Evolutionary conservation across 805 yeast genomes (phyloP), one percentile per base, ranked within the genome.

Genomic region (Barnettozyma wickerhamii): DNA sequence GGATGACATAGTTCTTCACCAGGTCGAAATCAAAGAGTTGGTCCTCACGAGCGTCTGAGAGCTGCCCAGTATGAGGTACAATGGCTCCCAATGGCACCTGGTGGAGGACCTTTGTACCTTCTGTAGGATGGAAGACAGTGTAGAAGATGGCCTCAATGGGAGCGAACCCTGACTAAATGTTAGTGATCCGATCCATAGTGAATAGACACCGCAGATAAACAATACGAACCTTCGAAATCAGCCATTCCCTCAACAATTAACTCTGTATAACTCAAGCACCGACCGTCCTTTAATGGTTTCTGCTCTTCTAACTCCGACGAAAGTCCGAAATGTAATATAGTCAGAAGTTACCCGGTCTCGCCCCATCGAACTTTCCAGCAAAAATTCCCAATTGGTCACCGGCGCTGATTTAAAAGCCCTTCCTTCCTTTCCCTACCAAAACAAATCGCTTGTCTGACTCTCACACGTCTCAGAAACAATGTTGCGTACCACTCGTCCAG

Each of bases 91-190:
- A 77, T 3, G 99, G 99, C 0, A 88, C 95, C 59, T 93, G 96
- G 53, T 84, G 85, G 5, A 85, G 74, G 6, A 91, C 90, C 62
- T 89, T 88, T 0, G 98, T 83, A 1, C 99, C 99, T 55, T 89
- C 95, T 0, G 93, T 85, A 0, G 97, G 97, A 54, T 93, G 97
- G 63, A 93, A 93, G 0, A 86, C 87, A 0, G 96, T 80, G 60
- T 87, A 93, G 60, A 93, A 90, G 33, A 89, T 69, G 2, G 96
- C 93, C 42, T 77, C 71, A 14, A 93, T 88, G n/a, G 95, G 95
- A 6, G 82, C 84, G 56, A 90, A 89, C 17, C 95, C 96, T 60
- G 88, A 6, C 3, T 12, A 4, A 19, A 19, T n/a, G 38, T 40
- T 40, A 40, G 35, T 30, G 30, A n/a, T n/a, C n/a, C n/a, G 4